Percentiles rank a stretch among this genome's conserved stretches.
Evolutionary conservation across 2,329 filamentous ascomycete species (phyloP).

Genomic region (Penicillium capsulatum): DNA sequence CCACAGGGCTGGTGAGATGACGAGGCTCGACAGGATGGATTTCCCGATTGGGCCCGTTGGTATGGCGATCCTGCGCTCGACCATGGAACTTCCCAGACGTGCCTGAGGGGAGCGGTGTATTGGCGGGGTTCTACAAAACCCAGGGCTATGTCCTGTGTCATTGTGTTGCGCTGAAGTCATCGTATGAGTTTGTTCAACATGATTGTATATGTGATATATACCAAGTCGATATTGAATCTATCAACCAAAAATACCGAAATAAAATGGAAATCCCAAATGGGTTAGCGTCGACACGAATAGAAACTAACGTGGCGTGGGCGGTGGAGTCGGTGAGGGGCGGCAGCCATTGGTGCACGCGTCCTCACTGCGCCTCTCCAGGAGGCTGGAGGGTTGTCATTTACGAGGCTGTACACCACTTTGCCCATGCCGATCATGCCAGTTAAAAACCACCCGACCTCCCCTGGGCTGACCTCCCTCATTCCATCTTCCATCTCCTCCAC

Average conservation of each 20-base stretch:
- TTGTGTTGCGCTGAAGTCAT: no score
- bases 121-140: neutral
- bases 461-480: conserved; percentile 2
- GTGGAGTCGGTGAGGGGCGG: neutral
- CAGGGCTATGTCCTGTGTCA: neutral
- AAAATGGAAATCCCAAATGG: neutral
- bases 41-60: conserved; percentile 2
- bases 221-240: neutral
- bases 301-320: conserved; percentile 27
- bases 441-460: conserved; percentile 11
- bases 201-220: neutral
- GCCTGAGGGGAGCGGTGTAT: no score
- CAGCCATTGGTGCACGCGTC: conserved; percentile 2
- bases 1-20: conserved; percentile 16
- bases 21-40: conserved; percentile 8
- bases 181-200: neutral
- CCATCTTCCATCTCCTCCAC: conserved; percentile 5
- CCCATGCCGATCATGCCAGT: conserved; percentile 10
- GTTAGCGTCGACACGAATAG: conserved; percentile 21
- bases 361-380: conserved; percentile 21
- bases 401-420: conserved; percentile 16
- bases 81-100: conserved; percentile 3
- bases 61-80: conserved; percentile 13
- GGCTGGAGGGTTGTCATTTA: conserved; percentile 15
- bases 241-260: neutral